Evolutionary conservation across 441 rosid species (phyloP).

Genomic region (Arabidopsis hybrid): DNA sequence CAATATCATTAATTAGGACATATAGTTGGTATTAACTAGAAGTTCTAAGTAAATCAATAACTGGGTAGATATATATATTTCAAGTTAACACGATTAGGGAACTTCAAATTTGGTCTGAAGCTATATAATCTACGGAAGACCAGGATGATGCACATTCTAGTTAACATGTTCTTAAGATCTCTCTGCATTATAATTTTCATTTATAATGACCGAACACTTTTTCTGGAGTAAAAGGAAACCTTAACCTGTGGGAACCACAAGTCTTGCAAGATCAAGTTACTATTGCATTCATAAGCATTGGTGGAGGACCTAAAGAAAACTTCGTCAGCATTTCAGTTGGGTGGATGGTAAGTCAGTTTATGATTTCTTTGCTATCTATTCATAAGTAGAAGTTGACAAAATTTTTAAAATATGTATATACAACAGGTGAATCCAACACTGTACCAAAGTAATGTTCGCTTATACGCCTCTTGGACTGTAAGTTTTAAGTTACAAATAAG

Average conservation of each 20-base stretch:
- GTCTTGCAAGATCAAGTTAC: slow-evolving; percentile 26
- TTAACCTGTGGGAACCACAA: slow-evolving; percentile 30
- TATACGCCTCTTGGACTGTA: slow-evolving; percentile 4
- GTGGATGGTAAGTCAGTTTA: slow-evolving; percentile 10
- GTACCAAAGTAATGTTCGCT: not conserved
- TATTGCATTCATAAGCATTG: not conserved
- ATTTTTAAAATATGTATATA: not conserved
- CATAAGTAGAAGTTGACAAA: slow-evolving; percentile 2
- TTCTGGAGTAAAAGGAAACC: slow-evolving; percentile 8
- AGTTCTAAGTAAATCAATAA: too few species aligned
- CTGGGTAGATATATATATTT: too few species aligned
- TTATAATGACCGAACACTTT: too few species aligned
- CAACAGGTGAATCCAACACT: slow-evolving; percentile 14
- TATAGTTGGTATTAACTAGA: too few species aligned
- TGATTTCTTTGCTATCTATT: not conserved
- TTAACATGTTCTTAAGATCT: too few species aligned
- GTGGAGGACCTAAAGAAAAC: not conserved
- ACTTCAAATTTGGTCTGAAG: too few species aligned
- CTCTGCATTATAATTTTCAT: too few species aligned
- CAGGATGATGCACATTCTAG: too few species aligned
- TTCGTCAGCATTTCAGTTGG: slow-evolving; percentile 10
- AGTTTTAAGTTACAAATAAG: not conserved
- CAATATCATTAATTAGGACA: too few species aligned
- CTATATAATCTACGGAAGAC: too few species aligned
- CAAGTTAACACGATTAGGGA: too few species aligned